Conservation (phyloP, 352 stramenopile genomes). For the Poterioochromonas sp. region DNA sequence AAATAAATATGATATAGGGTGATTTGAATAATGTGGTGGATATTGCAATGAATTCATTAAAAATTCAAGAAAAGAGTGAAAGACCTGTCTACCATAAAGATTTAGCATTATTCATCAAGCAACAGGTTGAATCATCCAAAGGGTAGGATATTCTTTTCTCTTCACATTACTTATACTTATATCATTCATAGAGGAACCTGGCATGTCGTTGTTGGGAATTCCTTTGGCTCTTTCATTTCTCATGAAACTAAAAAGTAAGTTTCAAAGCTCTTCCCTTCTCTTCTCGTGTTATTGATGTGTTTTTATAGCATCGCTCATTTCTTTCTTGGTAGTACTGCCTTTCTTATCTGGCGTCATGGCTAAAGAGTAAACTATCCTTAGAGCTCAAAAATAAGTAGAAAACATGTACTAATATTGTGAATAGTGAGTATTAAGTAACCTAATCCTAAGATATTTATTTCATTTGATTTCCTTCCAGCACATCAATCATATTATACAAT, state of each 20-base stretch:
- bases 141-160: neutral
- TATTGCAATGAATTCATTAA: conserved; percentile 9
- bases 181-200: conserved; percentile 7
- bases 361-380: too few species aligned
- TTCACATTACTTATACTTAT: neutral
- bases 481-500: conserved; percentile 74
- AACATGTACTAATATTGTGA: too few species aligned
- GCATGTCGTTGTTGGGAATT: conserved; percentile 23
- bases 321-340: conserved; percentile 14
- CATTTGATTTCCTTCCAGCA: conserved; percentile 61
- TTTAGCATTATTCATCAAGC: conserved; percentile 19
- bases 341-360: conserved; percentile 20
- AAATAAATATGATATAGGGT: too few species aligned
- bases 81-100: conserved; percentile 22
- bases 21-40: neutral
- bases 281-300: neutral
- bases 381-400: too few species aligned
- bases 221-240: conserved; percentile 13
- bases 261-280: neutral
- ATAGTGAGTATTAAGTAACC: too few species aligned
- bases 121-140: conserved; percentile 4
- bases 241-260: conserved; percentile 29
- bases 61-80: conserved; percentile 20
- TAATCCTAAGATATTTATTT: conserved; percentile 49
- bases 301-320: conserved; percentile 6